Conservation (phyloP, 2,329 filamentous ascomycete genomes). For the Gaeumannomyces sp. region DNA sequence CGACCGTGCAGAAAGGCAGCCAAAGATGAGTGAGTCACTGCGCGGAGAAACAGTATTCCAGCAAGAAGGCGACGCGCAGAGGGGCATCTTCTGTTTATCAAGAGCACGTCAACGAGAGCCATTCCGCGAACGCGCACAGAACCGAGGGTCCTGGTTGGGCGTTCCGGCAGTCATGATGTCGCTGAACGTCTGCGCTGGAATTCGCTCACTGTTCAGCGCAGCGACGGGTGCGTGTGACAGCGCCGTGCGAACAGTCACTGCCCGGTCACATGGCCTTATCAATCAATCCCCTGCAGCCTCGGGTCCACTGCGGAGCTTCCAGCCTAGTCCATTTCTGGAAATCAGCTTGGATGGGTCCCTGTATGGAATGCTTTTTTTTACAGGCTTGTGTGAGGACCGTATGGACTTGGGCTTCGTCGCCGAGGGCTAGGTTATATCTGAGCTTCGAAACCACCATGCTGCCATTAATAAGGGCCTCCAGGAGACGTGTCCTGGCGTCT, state of each 20-base stretch:
- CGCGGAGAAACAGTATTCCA: neutral
- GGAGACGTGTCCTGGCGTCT: neutral
- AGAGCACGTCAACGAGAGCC: neutral
- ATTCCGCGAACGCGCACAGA: neutral
- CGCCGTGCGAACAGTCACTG: constrained; percentile 7
- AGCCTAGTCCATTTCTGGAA: constrained; percentile 10
- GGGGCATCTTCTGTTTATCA: neutral
- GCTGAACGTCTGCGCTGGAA: neutral
- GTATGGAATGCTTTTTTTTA: neutral
- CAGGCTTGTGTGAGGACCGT: no score
- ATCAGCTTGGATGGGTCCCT: constrained; percentile 5
- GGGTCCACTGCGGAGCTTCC: no score
- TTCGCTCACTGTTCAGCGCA: neutral
- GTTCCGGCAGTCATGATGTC: neutral
- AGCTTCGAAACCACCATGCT: neutral
- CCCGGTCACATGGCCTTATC: constrained; percentile 1
- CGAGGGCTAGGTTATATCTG: neutral
- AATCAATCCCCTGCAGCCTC: neutral
- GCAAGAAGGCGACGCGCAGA: neutral
- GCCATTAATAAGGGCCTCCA: neutral
- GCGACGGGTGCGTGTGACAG: neutral
- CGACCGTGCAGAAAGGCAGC: neutral
- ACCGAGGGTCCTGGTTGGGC: neutral
- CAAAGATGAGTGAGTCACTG: neutral
- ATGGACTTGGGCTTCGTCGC: no score